These are phyloP conservation scores for Canavalia ensiformis DNA, from an alignment of 306 rosid species.

Conservation along the genomic window DNA sequence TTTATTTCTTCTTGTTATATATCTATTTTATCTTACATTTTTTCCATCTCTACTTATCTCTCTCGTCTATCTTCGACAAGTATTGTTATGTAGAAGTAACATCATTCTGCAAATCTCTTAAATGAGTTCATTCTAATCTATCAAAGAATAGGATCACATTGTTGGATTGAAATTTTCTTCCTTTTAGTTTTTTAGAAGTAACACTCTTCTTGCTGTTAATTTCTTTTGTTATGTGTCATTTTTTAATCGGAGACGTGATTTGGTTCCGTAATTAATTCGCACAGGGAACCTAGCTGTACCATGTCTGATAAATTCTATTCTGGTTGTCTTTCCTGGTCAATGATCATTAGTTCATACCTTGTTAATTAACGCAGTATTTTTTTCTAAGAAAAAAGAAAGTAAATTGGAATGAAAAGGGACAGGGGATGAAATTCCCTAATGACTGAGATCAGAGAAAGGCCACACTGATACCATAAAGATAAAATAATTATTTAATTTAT, in stretches of 20 bases:
- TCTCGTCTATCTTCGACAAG: too few species aligned
- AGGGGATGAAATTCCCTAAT: not conserved
- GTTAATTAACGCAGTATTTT: too few species aligned
- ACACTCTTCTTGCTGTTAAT: too few species aligned
- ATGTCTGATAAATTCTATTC: not conserved
- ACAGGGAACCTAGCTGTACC: not conserved
- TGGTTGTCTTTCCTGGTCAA: not conserved
- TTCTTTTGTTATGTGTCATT: not conserved
- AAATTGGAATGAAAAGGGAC: not conserved
- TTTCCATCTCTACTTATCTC: too few species aligned
- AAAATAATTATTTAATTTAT: not conserved
- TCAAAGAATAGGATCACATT: not conserved
- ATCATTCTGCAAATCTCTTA: not conserved
- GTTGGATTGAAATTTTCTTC: too few species aligned
- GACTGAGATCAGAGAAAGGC: not conserved
- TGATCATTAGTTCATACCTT: not conserved
- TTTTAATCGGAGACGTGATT: slow-evolving; percentile 4
- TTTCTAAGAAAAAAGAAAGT: not conserved
- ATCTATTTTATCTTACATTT: too few species aligned
- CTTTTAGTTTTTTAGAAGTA: too few species aligned
- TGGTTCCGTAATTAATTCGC: not conserved
- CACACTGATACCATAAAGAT: not conserved
- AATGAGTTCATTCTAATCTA: not conserved
- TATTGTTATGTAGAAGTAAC: too few species aligned
- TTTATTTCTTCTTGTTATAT: too few species aligned